Base-by-base conservation (phyloP, 1,139 yeast genomes). In the Schizosaccharomyces versatilis region DNA sequence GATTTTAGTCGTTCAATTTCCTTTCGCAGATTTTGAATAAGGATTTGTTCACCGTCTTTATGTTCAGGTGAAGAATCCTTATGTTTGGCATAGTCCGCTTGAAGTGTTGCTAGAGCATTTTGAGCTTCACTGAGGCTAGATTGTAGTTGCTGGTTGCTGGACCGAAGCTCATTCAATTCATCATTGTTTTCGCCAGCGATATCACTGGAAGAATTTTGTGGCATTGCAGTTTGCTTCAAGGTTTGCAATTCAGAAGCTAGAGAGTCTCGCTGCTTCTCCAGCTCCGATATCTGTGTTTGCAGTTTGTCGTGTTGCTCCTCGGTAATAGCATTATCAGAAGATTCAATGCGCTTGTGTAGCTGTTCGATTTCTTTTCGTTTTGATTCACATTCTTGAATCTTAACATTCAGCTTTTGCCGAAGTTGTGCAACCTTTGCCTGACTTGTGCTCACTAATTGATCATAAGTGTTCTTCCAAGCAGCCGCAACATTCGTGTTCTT, bases 191-290 rank as follows among this genome's bases (percentile, higher is more conserved):
- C 41, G 6, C 15, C 41, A n/a, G 6, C 41, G 6, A 15, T n/a
- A 6, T n/a, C 41, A 6, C 6, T 15, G 6, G 41, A 40, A 40
- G 63, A 63, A 59, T 70, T 53, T 41, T 19, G 41, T 32, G 48
- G 55, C 40, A 53, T 55, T 10, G 41, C 47, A 1, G 54, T 54
- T 5, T 41, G 65, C 62, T 68, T 69, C 41, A 64, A 62, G 38
- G 64, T 67, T 7, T 67, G 66, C 51, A 70, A 61, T 15, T 61
- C 56, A 41, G 58, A 53, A 47, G 54, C 55, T 47, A 48, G 57
- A 44, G 59, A 59, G n/a, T 59, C 59, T 39, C 61, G 47, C 52
- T 64, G 48, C 15, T 56, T 52, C 47, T 49, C 54, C 55, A 40
- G 60, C 60, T 19, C 41, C 15, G 15, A 40, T 3, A n/a, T n/a